Base-by-base conservation (phyloP, 768 basidiomycete genomes). In the Scleroderma bovista region DNA sequence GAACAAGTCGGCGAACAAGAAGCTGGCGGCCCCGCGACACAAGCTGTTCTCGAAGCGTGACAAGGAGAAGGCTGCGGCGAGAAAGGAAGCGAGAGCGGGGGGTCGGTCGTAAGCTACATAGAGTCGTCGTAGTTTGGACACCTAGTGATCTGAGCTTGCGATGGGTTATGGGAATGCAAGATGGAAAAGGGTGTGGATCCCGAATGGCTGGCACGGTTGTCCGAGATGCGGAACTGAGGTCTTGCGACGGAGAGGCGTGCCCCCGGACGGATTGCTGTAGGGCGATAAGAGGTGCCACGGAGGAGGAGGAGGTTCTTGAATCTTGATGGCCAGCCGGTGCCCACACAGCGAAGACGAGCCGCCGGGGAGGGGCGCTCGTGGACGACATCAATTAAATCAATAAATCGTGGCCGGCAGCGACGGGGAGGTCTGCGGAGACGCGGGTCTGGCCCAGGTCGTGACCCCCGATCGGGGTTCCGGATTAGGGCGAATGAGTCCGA, bases 1-100 rank as follows among this genome's bases (percentile, higher is more conserved):
- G 67, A 93, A 93, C 72, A 91, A 90, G 67, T 87, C 85, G 19
- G 88, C 84, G 45, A 94, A 94, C 76, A 88, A 86, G 74, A 81
- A 80, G 50, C 73, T 90, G 10, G 80, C 86, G 23, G 73, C 75
- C 37, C 75, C 75, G 48, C 79, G 89, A 44, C 81, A 89, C 74
- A 89, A 87, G 68, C 66, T 92, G 22, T 93, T 93, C 65, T 75
- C 80, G 44, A 90, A 89, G 67, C 83, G 90, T 34, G 88, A 91
- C 52, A 86, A 85, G 71, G 83, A 87, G 31, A 80, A 80, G 62
- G 82, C 80, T 23, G 55, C 71, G 22, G 76, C 75, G 26, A 70
- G 73, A 51, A 78, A 78, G 58, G 76, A 76, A 51, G 68, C 62
- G 48, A 64, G 72, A 46, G 48, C 48, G 52, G 57, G 65, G 40